phyloP scores from a whole-genome alignment of 2,329 filamentous ascomycete genomes.

The Fusarium proliferatum region DNA sequence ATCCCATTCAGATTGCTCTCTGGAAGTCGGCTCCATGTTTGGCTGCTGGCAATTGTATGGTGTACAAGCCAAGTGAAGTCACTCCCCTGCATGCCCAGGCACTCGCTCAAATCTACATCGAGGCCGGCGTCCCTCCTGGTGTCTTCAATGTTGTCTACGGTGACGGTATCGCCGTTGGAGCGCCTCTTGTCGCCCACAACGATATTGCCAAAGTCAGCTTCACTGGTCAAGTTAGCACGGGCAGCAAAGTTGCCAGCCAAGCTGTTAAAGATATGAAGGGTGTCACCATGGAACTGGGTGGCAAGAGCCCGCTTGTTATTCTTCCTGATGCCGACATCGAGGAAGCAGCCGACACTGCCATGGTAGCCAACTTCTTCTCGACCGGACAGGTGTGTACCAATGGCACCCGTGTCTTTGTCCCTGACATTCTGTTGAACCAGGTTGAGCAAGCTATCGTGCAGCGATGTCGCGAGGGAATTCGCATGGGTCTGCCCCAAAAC shows the following conservation, averaged over 20 bases:
- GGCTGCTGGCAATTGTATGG: conserved; percentile 88
- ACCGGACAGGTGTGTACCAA: conserved; percentile 94
- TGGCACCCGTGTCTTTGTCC: conserved; percentile 88
- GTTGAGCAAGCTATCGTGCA: conserved; percentile 75
- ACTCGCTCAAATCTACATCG: conserved; percentile 79
- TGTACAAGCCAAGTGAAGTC: conserved; percentile 91
- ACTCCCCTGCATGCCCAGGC: conserved; percentile 84
- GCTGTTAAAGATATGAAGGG: conserved; percentile 87
- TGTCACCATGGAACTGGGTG: conserved; percentile 91
- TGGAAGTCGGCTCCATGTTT: conserved; percentile 91
- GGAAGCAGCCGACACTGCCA: conserved; percentile 86
- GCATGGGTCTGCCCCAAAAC: conserved; percentile 79
- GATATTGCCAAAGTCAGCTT: conserved; percentile 87
- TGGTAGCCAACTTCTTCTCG: conserved; percentile 95
- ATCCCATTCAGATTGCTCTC: conserved; percentile 88
- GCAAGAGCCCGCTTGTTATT: conserved; percentile 84
- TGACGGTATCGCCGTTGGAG: conserved; percentile 76
- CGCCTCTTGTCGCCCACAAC: conserved; percentile 77
- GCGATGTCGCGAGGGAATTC: conserved; percentile 71
- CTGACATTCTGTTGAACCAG: conserved; percentile 68
- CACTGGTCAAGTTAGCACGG: conserved; percentile 87
- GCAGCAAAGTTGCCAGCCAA: conserved; percentile 80
- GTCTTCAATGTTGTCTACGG: conserved; percentile 92
- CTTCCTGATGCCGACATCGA: conserved; percentile 83
- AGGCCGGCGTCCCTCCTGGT: conserved; percentile 82